Base-by-base conservation (phyloP, 768 basidiomycete species). In the Pluteus cervinus region DNA sequence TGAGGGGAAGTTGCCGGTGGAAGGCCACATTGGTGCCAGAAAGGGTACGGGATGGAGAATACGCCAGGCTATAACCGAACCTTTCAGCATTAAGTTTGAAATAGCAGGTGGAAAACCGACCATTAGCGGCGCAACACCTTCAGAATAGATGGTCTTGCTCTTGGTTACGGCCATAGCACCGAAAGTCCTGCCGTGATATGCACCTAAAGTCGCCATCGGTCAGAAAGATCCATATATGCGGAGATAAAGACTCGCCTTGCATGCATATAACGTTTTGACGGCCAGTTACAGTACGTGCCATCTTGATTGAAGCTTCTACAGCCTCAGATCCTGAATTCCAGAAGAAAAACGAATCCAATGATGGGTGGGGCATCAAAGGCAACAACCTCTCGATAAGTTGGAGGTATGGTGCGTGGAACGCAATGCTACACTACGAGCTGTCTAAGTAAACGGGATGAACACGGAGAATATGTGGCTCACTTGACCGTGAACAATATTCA, bases 311-410 rank as follows among this genome's bases (percentile, higher is more conserved):
- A 1, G 80, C 88, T 61, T 96, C 93, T 29, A 91, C 73, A 1
- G 92, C 94, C 59, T 98, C 94, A 1, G 89, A 82, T 2, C 94
- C 94, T 2, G 91, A 93, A 66, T 89, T 97, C 86, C 86, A 89
- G 62, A 96, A 89, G 75, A 92, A 96, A 73, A 97, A 97, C 17
- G 88, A 88, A 57, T 94, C 86, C 22, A 98, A 71, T 1, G 90
- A 92, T 0, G 80, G 72, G 61, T 93, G 65, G 2, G 93, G 93
- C 91, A 98, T 92, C 41, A 85, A 63, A 0, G 91, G 87, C 9
- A 94, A 62, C 5, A 97, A 72, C 38, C 74, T 75, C 57, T 94
- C 76, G 52, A 97, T 84, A 49, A 97, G 84, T 34, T 79, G 71
- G 14, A 96, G 72, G 60, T 94, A 91, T 0, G 91, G 88, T 45